Base-by-base conservation (phyloP, 495 filamentous ascomycete genomes). In the Podospora tetraspora region DNA sequence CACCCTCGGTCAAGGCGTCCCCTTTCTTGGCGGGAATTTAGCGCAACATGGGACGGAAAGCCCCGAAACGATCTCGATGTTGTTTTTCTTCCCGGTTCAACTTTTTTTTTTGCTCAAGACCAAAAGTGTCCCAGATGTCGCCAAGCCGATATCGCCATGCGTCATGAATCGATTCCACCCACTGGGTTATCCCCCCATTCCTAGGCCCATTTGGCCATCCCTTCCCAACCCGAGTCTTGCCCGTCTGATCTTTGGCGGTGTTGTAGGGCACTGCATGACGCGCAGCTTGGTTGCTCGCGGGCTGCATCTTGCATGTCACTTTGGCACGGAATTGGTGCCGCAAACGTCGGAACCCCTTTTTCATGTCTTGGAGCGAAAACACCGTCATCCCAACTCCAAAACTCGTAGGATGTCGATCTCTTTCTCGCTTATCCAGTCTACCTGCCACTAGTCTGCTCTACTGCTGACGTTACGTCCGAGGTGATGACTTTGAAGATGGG, bases 401-500 rank as follows among this genome's bases (percentile, higher is more conserved):
- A 52, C 6, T n/a, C 19, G 1, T 19, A n/a, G 16, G 19, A 19
- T 8, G 43, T n/a, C 8, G 2, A 52, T n/a, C 6, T 63, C 9
- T 34, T 25, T 19, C 19, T 21, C 22, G 5, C 12, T 58, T 19
- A 1, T 11, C 37, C 22, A 11, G 1, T 7, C 24, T 23, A 19
- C 6, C 57, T 30, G 23, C n/a, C 21, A 23, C 43, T 62, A 11
- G 56, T 24, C 13, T 62, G 43, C 34, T 61, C 57, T 21, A 71
- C 69, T 13, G 64, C 67, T n/a, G 68, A 68, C 10, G 75, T 62
- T 21, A 77, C 71, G 52, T 75, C 68, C 16, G 74, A 60, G 3
- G 75, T 76, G 73, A 96, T 92, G 11, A 76, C 82, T 74, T 85
- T 83, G 76, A 97, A 95, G 22, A 93, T 82, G 37, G 85, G 84